phyloP scores from a whole-genome alignment of 176 grass and related monocot genomes.

The Cocos nucifera region DNA sequence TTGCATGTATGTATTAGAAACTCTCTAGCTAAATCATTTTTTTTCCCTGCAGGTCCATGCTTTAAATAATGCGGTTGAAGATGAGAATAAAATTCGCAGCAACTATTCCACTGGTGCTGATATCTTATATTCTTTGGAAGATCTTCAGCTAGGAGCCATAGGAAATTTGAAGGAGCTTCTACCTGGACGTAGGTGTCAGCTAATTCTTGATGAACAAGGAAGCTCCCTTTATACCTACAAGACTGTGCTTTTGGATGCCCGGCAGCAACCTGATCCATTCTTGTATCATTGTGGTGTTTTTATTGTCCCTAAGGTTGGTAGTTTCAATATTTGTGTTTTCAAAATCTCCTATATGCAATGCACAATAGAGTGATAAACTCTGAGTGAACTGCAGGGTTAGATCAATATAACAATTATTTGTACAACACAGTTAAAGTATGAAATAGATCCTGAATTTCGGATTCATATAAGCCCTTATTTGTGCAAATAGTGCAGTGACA shows the following conservation, averaged over 20 bases:
- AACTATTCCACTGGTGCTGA: slow-evolving; percentile 53
- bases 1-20: neutral
- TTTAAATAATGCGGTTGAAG: slow-evolving; percentile 52
- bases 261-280: slow-evolving; percentile 51
- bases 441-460: no score
- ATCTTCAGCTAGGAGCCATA: slow-evolving; percentile 79
- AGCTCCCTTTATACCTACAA: slow-evolving; percentile 68
- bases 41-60: slow-evolving; percentile 47
- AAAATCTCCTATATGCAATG: neutral
- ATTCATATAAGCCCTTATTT: no score
- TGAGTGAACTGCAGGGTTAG: no score
- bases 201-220: slow-evolving; percentile 80
- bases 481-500: no score
- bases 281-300: slow-evolving; percentile 79
- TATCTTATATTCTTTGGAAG: slow-evolving; percentile 58
- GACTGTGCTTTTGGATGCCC: slow-evolving; percentile 68
- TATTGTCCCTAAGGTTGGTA: slow-evolving; percentile 82
- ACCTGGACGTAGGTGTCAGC: slow-evolving; percentile 54
- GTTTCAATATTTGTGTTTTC: neutral
- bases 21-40: neutral
- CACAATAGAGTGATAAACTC: no score
- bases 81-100: slow-evolving; percentile 60
- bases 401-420: no score
- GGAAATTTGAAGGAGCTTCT: slow-evolving; percentile 65
- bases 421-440: no score